These are phyloP conservation scores for Corinectria fuckeliana DNA, from an alignment of 2,329 filamentous ascomycete genomes.

Conservation along the genomic window DNA sequence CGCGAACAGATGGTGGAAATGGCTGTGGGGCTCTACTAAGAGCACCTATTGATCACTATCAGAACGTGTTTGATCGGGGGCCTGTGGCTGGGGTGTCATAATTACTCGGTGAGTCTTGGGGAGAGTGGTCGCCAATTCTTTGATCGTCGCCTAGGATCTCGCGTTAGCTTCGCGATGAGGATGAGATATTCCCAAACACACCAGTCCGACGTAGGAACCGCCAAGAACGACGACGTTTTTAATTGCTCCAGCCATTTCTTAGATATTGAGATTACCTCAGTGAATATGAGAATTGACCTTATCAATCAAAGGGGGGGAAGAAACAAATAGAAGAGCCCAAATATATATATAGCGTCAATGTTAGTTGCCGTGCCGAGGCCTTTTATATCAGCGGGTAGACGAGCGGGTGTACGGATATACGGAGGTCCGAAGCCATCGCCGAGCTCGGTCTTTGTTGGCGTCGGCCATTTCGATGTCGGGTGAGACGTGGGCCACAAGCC, in stretches of 20 bases:
- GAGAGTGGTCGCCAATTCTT: slow-evolving; percentile 29
- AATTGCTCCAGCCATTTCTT: slow-evolving; percentile 27
- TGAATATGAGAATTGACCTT: background rate
- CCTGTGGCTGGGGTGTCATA: fast-evolving
- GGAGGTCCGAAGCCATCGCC: slow-evolving; percentile 11
- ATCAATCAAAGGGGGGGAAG: slow-evolving; percentile 2
- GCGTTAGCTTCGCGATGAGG: background rate
- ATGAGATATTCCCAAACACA: slow-evolving; percentile 1
- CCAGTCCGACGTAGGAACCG: slow-evolving; percentile 37
- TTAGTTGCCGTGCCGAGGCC: background rate
- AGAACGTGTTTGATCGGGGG: background rate
- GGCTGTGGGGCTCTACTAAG: slow-evolving; percentile 57
- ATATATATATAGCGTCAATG: background rate
- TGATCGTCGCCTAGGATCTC: slow-evolving; percentile 29
- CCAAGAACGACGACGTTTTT: slow-evolving; percentile 39
- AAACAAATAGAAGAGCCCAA: slow-evolving; percentile 7
- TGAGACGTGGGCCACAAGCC: background rate
- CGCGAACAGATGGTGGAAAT: slow-evolving; percentile 57
- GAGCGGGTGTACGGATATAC: slow-evolving; percentile 19
- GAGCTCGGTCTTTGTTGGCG: slow-evolving; percentile 8
- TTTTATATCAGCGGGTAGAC: slow-evolving; percentile 9
- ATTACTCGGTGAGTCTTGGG: slow-evolving; percentile 33
- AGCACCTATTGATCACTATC: slow-evolving; percentile 42
- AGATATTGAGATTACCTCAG: background rate
- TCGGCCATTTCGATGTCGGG: slow-evolving; percentile 1